Conservation (phyloP, 2,329 filamentous ascomycete species). For the Cladosporium velox region DNA sequence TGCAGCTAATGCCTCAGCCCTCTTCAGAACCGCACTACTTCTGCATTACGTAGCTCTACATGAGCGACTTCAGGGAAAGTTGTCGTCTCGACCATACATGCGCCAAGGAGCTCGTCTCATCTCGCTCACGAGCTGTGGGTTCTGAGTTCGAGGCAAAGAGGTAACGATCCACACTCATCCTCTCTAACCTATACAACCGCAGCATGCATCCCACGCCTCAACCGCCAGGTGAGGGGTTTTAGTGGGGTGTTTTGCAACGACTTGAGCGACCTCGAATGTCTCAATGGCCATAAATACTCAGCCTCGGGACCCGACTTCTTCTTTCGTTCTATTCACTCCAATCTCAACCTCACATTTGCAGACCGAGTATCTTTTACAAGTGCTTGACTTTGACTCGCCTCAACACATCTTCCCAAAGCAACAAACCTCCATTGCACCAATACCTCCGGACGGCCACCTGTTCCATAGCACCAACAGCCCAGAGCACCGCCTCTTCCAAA, state of each 20-base stretch:
- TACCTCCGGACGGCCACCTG: neutral
- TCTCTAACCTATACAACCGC: slow-evolving; percentile 3
- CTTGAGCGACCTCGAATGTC: neutral
- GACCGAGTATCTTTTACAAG: slow-evolving; percentile 13
- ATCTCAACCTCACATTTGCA: neutral
- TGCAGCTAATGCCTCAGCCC: slow-evolving; percentile 19
- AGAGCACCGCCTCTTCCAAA: slow-evolving; percentile 20
- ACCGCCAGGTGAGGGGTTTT: slow-evolving; percentile 16
- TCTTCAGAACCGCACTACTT: slow-evolving; percentile 7
- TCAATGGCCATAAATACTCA: slow-evolving; percentile 17
- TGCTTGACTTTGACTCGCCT: slow-evolving; percentile 16
- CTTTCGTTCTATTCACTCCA: slow-evolving; percentile 6
- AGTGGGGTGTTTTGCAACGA: slow-evolving; percentile 16
- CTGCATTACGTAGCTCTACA: slow-evolving; percentile 19
- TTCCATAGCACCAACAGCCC: slow-evolving; percentile 20
- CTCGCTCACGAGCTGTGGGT: slow-evolving; percentile 15
- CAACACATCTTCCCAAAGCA: slow-evolving; percentile 8
- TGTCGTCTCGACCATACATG: slow-evolving; percentile 13
- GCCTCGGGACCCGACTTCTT: slow-evolving; percentile 6
- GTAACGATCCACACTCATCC: slow-evolving; percentile 15
- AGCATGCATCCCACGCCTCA: slow-evolving; percentile 11
- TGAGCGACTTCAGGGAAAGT: slow-evolving; percentile 15
- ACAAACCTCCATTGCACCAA: slow-evolving; percentile 9
- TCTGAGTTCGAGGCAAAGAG: slow-evolving; percentile 13
- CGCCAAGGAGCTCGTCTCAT: slow-evolving; percentile 10